Conservation (phyloP, 306 rosid genomes). For the Cicer judaicum region DNA sequence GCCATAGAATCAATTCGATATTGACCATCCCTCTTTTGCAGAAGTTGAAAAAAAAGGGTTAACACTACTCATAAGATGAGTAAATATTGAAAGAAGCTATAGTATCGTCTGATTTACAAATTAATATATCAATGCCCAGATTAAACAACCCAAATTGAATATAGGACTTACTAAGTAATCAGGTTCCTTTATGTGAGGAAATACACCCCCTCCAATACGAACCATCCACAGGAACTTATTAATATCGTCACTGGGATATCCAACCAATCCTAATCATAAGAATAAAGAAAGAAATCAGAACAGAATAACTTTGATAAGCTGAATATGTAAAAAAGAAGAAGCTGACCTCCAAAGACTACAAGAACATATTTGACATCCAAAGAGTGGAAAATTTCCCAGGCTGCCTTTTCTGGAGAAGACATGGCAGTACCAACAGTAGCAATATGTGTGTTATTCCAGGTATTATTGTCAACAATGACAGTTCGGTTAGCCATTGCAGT, state of each 20-base stretch:
- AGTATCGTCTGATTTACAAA: slow-evolving; percentile 28
- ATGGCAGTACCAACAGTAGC: slow-evolving; percentile 99
- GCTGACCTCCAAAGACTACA: slow-evolving; percentile 96
- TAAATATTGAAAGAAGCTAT: neutral
- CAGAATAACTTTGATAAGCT: slow-evolving; percentile 37
- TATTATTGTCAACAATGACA: slow-evolving; percentile 97
- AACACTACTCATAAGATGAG: slow-evolving; percentile 34
- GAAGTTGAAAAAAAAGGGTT: slow-evolving; percentile 18
- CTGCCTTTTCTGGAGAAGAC: slow-evolving; percentile 99
- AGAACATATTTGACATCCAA: slow-evolving; percentile 99
- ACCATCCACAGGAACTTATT: slow-evolving; percentile 99
- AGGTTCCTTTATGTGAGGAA: slow-evolving; percentile 96
- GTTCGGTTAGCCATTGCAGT: slow-evolving; percentile 99
- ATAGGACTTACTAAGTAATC: slow-evolving; percentile 81
- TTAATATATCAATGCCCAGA: slow-evolving; percentile 17
- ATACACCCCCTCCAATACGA: slow-evolving; percentile 99
- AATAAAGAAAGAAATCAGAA: slow-evolving; percentile 47
- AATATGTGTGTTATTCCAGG: slow-evolving; percentile 99
- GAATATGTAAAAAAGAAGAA: slow-evolving; percentile 46
- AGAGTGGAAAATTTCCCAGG: slow-evolving; percentile 98
- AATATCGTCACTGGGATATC: slow-evolving; percentile 97
- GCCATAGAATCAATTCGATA: slow-evolving; percentile 94
- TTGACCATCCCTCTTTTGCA: slow-evolving; percentile 90
- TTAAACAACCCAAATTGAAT: slow-evolving; percentile 21
- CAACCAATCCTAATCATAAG: slow-evolving; percentile 81